phyloP scores from a whole-genome alignment of 352 stramenopile genomes.

The Pythium folliculosum region DNA sequence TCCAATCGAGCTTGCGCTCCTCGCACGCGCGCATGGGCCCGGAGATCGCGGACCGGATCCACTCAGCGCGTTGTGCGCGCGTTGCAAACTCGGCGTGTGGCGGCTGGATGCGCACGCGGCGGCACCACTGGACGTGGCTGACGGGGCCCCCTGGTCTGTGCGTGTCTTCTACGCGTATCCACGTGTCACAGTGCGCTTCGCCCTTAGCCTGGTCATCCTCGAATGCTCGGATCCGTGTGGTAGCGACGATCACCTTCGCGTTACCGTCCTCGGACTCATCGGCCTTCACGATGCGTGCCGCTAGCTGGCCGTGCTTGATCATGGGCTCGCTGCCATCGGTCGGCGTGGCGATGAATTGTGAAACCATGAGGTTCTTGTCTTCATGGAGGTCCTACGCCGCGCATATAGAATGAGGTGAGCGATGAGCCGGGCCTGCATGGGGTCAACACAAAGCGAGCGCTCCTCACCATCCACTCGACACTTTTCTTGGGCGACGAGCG shows the following conservation, averaged over 20 bases:
- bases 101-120: background rate
- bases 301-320: background rate
- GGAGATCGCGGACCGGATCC: background rate
- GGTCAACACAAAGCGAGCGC: too few relatives aligned
- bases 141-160: background rate
- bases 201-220: background rate
- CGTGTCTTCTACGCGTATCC: background rate
- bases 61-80: background rate
- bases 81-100: background rate
- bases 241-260: background rate
- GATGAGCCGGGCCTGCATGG: too few relatives aligned
- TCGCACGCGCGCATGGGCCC: background rate
- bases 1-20: background rate
- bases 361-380: background rate
- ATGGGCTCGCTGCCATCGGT: background rate
- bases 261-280: background rate
- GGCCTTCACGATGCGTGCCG: background rate
- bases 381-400: background rate
- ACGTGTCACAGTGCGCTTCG: background rate
- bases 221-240: background rate
- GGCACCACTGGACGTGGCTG: conserved; percentile 1
- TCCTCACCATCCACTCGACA: conserved; percentile 4
- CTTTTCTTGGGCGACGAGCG: background rate
- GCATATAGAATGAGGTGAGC: background rate
- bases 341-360: conserved; percentile 1